Evolutionary conservation across 2,329 filamentous ascomycete genomes (phyloP).

Genomic region (Diaporthe helianthi): DNA sequence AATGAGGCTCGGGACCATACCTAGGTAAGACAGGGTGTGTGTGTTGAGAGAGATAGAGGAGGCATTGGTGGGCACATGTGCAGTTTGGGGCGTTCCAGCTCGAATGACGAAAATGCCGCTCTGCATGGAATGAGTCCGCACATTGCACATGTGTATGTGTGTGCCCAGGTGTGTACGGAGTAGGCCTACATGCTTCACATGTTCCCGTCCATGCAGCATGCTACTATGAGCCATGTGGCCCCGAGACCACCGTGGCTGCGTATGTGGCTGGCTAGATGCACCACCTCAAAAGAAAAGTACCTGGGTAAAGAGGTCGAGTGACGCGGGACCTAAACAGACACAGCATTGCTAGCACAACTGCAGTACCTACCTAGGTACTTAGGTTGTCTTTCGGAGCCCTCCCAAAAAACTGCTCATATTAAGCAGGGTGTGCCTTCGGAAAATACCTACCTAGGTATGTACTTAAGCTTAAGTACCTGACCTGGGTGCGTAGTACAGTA

Average conservation of each 20-base stretch:
- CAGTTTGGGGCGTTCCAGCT: background rate
- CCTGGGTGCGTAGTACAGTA: too few relatives aligned
- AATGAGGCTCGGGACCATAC: background rate
- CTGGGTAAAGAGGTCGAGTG: background rate
- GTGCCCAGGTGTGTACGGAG: too few relatives aligned
- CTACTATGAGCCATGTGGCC: constrained; percentile 8
- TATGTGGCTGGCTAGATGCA: constrained; percentile 16
- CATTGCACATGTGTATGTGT: background rate
- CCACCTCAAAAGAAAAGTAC: background rate
- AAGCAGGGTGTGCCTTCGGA: background rate
- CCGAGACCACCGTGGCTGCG: background rate
- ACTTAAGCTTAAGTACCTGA: too few relatives aligned
- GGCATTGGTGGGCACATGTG: too few relatives aligned
- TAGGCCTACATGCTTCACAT: background rate
- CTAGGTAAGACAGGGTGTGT: too few relatives aligned
- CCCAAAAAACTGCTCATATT: background rate
- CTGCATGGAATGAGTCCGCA: background rate
- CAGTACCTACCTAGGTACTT: too few relatives aligned
- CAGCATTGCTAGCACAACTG: background rate
- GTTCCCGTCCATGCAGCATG: background rate
- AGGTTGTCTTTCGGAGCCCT: background rate
- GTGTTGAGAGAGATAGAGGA: background rate
- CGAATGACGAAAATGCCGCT: background rate
- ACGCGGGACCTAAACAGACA: background rate
- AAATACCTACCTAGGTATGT: too few relatives aligned